phyloP scores from a whole-genome alignment of 163 green algal species.

The Coccomyxa subellipsoidea region DNA sequence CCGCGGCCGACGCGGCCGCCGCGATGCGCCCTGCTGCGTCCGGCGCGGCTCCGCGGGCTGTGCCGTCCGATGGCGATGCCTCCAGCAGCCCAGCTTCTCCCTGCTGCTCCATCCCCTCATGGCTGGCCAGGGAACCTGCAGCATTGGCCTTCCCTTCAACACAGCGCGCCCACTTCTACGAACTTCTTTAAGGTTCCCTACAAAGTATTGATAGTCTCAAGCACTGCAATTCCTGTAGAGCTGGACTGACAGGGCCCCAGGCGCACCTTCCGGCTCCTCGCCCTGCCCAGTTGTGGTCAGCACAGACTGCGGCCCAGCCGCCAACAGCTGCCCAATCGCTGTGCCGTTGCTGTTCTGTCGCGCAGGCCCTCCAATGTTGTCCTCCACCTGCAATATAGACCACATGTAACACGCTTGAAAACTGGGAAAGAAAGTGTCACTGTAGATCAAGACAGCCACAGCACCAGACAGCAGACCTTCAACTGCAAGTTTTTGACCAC shows the following conservation, averaged over 20 bases:
- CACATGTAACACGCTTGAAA: not conserved
- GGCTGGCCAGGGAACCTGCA: not conserved
- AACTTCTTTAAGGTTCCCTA: too few relatives aligned
- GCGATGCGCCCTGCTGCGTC: not conserved
- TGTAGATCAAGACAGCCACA: too few relatives aligned
- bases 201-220: too few relatives aligned
- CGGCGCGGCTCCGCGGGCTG: too few relatives aligned
- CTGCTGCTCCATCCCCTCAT: not conserved
- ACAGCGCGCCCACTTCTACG: too few relatives aligned
- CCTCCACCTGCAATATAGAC: not conserved
- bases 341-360: not conserved
- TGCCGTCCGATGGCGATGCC: not conserved
- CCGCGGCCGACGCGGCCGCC: not conserved
- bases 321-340: not conserved
- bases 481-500: too few relatives aligned
- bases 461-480: too few relatives aligned
- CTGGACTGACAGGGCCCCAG: not conserved
- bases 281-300: not conserved
- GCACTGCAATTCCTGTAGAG: too few relatives aligned
- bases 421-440: not conserved
- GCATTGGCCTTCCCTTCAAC: too few relatives aligned
- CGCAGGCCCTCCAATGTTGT: not conserved
- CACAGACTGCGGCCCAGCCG: not conserved
- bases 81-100: not conserved
- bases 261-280: not conserved